Conservation (phyloP, 2,329 filamentous ascomycete species). For the Fusarium pininemorale region DNA sequence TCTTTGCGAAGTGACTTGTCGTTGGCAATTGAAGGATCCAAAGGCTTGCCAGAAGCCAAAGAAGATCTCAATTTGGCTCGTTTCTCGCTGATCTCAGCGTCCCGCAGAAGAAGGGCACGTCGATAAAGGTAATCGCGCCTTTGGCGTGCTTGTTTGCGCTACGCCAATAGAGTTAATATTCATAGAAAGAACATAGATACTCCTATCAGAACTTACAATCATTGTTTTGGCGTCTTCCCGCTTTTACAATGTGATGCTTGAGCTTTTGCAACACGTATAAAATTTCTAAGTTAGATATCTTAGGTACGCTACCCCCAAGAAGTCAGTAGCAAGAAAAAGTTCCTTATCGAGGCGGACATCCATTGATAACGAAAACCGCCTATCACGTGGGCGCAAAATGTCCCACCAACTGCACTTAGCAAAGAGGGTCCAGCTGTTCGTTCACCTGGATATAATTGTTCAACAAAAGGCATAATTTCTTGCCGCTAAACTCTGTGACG, state of each 20-base stretch:
- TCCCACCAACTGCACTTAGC: conserved; percentile 50
- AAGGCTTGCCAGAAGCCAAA: conserved; percentile 86
- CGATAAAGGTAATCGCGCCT: conserved; percentile 77
- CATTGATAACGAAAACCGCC: conserved; percentile 42
- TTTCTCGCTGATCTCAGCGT: conserved; percentile 94
- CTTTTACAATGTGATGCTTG: conserved; percentile 7
- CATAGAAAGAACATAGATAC: not conserved
- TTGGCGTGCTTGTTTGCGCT: conserved; percentile 56
- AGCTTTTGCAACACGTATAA: conserved; percentile 14
- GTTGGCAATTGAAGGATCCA: conserved; percentile 84
- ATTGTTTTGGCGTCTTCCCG: conserved; percentile 26
- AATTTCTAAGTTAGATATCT: conserved; percentile 20
- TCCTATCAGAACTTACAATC: conserved; percentile 45
- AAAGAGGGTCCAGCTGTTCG: conserved; percentile 38
- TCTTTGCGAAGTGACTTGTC: conserved; percentile 86
- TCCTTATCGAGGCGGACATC: conserved; percentile 43
- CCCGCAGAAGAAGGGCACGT: conserved; percentile 83
- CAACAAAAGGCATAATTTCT: conserved; percentile 41
- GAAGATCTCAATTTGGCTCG: conserved; percentile 86
- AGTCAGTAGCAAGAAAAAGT: conserved; percentile 39
- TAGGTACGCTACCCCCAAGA: not conserved
- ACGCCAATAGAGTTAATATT: conserved; percentile 29
- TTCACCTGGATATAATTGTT: conserved; percentile 43
- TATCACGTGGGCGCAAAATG: conserved; percentile 55
- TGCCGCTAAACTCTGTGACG: conserved; percentile 17